Evolutionary conservation across 2,329 filamentous ascomycete species (phyloP).

Genomic region (Hypoxylon sp.): DNA sequence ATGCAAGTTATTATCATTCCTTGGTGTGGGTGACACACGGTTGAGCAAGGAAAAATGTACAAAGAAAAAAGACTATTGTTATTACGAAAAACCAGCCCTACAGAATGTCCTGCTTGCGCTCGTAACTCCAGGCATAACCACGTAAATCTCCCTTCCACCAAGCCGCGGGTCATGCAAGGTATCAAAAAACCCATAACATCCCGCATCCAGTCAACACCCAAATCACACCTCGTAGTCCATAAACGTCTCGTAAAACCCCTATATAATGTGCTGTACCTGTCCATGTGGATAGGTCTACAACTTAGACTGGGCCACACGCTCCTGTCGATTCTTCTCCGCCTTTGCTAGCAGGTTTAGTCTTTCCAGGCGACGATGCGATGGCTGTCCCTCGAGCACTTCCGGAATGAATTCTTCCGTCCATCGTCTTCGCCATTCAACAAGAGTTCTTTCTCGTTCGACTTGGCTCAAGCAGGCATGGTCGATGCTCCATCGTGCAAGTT

Average conservation of each 20-base stretch:
- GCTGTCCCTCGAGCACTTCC: slow-evolving; percentile 58
- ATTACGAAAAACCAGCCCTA: slow-evolving; percentile 6
- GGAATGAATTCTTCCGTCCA: slow-evolving; percentile 69
- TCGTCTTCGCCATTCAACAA: slow-evolving; percentile 61
- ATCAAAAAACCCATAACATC: slow-evolving; percentile 25
- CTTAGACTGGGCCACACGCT: slow-evolving; percentile 18
- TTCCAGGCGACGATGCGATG: slow-evolving; percentile 14
- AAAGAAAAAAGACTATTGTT: slow-evolving; percentile 15
- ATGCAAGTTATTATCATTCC: neutral
- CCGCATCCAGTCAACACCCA: slow-evolving; percentile 10
- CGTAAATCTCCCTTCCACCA: slow-evolving; percentile 6
- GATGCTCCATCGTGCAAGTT: slow-evolving; percentile 72
- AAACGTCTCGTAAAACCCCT: slow-evolving; percentile 12
- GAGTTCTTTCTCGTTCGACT: slow-evolving; percentile 54
- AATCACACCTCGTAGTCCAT: slow-evolving; percentile 2
- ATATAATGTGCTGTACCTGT: neutral
- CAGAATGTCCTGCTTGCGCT: slow-evolving; percentile 17
- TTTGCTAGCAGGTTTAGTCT: slow-evolving; percentile 24
- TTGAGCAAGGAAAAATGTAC: neutral
- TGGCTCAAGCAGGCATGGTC: slow-evolving; percentile 67
- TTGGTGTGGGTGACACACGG: neutral
- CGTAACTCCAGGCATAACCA: slow-evolving; percentile 2
- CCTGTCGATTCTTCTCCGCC: slow-evolving; percentile 19
- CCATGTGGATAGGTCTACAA: slow-evolving; percentile 6
- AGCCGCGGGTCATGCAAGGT: slow-evolving; percentile 4